phyloP scores from a whole-genome alignment of 768 basidiomycete genomes.

The Daedalea quercina region DNA sequence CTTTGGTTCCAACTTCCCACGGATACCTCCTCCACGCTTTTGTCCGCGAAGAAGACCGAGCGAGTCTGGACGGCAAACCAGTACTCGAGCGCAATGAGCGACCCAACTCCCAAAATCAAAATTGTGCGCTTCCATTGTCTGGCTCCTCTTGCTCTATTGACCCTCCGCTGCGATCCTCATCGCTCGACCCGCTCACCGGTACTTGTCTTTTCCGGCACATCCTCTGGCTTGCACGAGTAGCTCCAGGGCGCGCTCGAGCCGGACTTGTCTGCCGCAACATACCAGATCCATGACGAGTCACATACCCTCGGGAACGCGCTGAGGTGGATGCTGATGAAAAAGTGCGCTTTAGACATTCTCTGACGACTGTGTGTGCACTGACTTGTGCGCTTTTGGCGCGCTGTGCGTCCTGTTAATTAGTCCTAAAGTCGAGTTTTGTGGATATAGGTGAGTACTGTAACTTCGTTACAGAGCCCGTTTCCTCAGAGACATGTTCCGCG shows the following conservation, averaged over 20 bases:
- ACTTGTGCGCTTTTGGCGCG: background rate
- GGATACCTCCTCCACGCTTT: slow-evolving; percentile 1
- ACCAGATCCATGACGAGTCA: slow-evolving; percentile 86
- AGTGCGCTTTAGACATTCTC: slow-evolving; percentile 46
- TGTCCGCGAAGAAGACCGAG: slow-evolving; percentile 5
- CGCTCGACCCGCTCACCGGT: background rate
- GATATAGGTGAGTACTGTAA: slow-evolving; percentile 66
- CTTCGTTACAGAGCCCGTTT: background rate
- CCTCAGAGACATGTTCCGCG: background rate
- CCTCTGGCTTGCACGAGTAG: slow-evolving; percentile 32
- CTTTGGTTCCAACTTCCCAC: background rate
- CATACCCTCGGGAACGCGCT: slow-evolving; percentile 95
- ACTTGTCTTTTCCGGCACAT: background rate
- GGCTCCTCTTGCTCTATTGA: background rate
- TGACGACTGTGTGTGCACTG: background rate
- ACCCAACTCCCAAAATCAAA: slow-evolving; percentile 16
- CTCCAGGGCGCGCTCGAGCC: slow-evolving; percentile 68
- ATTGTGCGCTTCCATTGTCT: slow-evolving; percentile 13
- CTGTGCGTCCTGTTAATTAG: slow-evolving; percentile 33
- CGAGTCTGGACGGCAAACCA: too few relatives aligned
- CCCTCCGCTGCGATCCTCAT: background rate
- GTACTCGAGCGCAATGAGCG: slow-evolving; percentile 8
- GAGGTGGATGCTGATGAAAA: slow-evolving; percentile 99
- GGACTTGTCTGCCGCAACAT: slow-evolving; percentile 86
- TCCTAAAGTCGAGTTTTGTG: slow-evolving; percentile 96